phyloP scores from a whole-genome alignment of 805 yeast species.

The Myxozyma lipomycoides region DNA sequence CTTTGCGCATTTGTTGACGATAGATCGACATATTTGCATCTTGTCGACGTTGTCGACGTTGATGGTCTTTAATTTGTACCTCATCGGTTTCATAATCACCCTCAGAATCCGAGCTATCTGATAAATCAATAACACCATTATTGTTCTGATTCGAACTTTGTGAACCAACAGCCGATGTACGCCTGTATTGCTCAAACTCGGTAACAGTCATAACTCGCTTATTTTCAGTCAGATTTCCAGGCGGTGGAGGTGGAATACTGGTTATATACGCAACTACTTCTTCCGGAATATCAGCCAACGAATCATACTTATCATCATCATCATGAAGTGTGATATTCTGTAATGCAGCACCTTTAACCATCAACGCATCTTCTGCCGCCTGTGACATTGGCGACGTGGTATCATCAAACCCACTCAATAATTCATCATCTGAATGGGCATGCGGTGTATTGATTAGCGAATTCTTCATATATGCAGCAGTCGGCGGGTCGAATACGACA shows the following conservation, averaged over 20 bases:
- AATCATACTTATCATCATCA: neutral
- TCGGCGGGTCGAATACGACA: conserved; percentile 2
- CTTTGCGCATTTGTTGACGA: neutral
- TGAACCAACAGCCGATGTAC: neutral
- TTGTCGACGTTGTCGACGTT: conserved; percentile 41
- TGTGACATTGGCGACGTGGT: no score
- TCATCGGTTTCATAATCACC: conserved; percentile 11
- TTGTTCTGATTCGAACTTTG: conserved; percentile 20
- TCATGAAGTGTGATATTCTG: neutral
- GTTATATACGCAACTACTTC: conserved; percentile 7
- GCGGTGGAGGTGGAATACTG: conserved; percentile 1
- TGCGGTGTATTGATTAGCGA: neutral
- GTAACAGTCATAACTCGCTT: conserved; percentile 33
- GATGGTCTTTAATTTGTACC: neutral
- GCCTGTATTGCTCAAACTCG: conserved; percentile 29
- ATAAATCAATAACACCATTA: neutral
- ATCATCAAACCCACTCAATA: no score
- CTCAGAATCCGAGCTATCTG: conserved; percentile 8
- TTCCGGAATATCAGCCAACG: conserved; percentile 6
- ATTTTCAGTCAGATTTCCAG: conserved; percentile 3
- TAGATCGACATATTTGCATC: conserved; percentile 34
- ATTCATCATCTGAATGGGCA: neutral
- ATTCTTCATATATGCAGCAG: conserved; percentile 1
- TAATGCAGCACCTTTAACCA: conserved; percentile 15
- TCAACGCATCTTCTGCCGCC: conserved; percentile 10